Conservation (phyloP, 768 basidiomycete genomes). For the Leucosporidium scottii region DNA sequence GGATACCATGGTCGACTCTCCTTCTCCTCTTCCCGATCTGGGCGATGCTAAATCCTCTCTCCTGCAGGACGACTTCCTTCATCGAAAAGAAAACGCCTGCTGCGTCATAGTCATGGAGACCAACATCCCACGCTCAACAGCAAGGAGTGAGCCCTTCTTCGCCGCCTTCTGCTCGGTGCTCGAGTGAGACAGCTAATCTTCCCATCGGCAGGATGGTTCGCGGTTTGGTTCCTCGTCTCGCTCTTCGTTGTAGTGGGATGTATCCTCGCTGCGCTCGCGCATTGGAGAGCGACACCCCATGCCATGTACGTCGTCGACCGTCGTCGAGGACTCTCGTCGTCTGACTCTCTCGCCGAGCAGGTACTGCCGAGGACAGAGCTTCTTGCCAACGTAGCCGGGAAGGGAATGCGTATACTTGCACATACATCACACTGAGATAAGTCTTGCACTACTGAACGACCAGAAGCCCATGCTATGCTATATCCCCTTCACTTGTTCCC, state of each 20-base stretch:
- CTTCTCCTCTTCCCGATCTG: not conserved
- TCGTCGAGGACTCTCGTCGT: too few species aligned
- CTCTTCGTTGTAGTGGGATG: not conserved
- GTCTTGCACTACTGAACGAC: not conserved
- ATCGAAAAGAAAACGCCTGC: constrained; percentile 16
- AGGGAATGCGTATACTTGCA: not conserved
- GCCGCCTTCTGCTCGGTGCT: not conserved
- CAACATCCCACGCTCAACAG: not conserved
- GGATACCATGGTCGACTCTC: constrained; percentile 10
- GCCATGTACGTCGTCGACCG: constrained; percentile 17
- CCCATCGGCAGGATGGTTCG: constrained; percentile 12
- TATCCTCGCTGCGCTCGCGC: constrained; percentile 6
- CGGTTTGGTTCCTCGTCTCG: not conserved
- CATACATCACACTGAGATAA: too few species aligned
- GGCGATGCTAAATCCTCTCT: not conserved
- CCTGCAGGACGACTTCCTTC: constrained; percentile 15
- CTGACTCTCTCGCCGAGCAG: not conserved
- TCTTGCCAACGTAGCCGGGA: constrained; percentile 5
- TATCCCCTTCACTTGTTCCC: not conserved
- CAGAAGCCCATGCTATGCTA: not conserved
- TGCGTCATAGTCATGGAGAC: constrained; percentile 18
- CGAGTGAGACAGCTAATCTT: not conserved
- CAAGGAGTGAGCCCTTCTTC: not conserved
- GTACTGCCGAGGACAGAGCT: constrained; percentile 12
- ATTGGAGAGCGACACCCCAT: not conserved